phyloP scores from a whole-genome alignment of 805 yeast species.

The Zygoascus tannicola region DNA sequence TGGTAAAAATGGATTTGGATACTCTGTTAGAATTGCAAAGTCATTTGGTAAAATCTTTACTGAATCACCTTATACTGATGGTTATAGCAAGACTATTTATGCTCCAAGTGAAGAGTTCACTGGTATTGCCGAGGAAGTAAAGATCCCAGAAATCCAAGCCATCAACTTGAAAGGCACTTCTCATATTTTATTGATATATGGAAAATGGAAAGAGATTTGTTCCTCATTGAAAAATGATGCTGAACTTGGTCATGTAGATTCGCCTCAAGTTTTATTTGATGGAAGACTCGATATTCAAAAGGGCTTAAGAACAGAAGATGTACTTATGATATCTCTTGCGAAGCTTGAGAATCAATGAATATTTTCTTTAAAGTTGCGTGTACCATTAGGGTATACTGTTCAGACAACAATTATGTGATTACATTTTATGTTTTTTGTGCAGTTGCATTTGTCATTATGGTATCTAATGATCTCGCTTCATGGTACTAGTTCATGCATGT shows the following conservation, averaged over 20 bases:
- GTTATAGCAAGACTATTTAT: constrained; percentile 60
- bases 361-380: background rate
- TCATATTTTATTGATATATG: constrained; percentile 46
- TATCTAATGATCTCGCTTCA: no score
- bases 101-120: constrained; percentile 57
- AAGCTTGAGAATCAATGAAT: background rate
- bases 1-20: constrained; percentile 36
- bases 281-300: constrained; percentile 44
- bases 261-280: constrained; percentile 61
- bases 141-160: constrained; percentile 15
- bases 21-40: constrained; percentile 59
- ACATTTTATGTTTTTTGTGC: background rate
- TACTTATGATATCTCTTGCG: constrained; percentile 38
- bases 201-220: constrained; percentile 52
- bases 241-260: constrained; percentile 43
- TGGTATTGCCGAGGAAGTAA: constrained; percentile 17
- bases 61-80: constrained; percentile 53
- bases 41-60: constrained; percentile 59
- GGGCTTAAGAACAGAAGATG: constrained; percentile 62
- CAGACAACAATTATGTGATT: background rate
- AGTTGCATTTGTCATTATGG: background rate
- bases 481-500: no score
- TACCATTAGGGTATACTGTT: background rate
- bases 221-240: constrained; percentile 41
- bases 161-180: constrained; percentile 15